Conservation (phyloP, 495 filamentous ascomycete species). For the Aspergillus biplanus region DNA sequence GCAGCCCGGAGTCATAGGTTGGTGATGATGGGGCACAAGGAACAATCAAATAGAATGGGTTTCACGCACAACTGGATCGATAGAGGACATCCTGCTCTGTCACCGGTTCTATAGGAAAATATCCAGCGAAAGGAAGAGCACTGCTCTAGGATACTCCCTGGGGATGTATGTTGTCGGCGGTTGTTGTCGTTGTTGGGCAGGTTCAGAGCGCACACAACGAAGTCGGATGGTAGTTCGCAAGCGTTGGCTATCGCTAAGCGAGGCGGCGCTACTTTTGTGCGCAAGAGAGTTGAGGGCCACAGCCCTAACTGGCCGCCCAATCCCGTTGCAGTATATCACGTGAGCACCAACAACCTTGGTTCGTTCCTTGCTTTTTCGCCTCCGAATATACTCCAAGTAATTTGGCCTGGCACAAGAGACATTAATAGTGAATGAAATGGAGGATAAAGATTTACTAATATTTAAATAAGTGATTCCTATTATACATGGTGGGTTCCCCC, state of each 20-base stretch:
- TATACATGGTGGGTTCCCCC: too few species aligned
- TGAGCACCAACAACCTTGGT: constrained; percentile 13
- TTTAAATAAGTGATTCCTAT: too few species aligned
- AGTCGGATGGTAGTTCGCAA: constrained; percentile 46
- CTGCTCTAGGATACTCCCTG: constrained; percentile 46
- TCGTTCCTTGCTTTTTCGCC: background rate
- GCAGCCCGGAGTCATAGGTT: background rate
- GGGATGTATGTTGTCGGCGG: constrained; percentile 53
- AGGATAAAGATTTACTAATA: too few species aligned
- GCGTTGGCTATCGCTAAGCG: constrained; percentile 42
- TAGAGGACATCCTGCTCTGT: constrained; percentile 90
- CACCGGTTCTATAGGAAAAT: constrained; percentile 47
- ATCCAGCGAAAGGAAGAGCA: constrained; percentile 42
- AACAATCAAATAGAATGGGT: constrained; percentile 11
- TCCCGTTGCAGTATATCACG: constrained; percentile 29
- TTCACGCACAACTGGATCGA: constrained; percentile 91
- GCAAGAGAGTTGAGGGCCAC: constrained; percentile 42
- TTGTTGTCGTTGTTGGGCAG: constrained; percentile 54
- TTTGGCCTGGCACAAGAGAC: background rate
- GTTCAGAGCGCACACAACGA: constrained; percentile 53
- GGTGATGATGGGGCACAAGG: constrained; percentile 2
- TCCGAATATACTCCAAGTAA: background rate
- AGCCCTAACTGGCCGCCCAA: constrained; percentile 44
- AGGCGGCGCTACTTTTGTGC: constrained; percentile 44
- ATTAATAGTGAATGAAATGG: too few species aligned